A percentile compares a stretch with the other conserved stretches of the same genome.
Evolutionary conservation across 2,329 filamentous ascomycete genomes (phyloP).

Genomic region (Fusarium sacchari): DNA sequence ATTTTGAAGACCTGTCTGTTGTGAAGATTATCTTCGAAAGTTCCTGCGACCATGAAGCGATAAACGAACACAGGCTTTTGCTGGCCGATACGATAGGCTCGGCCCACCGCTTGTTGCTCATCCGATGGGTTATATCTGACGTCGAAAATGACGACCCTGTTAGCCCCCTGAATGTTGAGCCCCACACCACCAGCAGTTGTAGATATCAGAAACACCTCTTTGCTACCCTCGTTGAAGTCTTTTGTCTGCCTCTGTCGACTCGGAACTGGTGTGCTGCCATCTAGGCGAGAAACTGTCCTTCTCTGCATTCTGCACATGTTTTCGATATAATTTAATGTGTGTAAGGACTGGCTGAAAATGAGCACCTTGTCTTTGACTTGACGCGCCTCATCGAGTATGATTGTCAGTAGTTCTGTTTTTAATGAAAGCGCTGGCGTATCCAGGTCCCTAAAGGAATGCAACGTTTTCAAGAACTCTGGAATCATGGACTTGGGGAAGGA

Average conservation of each 20-base stretch:
- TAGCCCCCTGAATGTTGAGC: conserved; percentile 85
- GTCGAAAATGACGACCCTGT: conserved; percentile 87
- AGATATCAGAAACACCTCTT: conserved; percentile 80
- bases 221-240: conserved; percentile 69
- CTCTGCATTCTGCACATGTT: conserved; percentile 60
- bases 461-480: conserved; percentile 48
- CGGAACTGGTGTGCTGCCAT: conserved; percentile 69
- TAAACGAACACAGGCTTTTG: conserved; percentile 85
- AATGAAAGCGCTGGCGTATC: conserved; percentile 67
- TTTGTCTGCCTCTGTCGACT: conserved; percentile 72
- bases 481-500: conserved; percentile 44
- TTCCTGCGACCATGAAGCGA: conserved; percentile 80
- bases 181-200: conserved; percentile 85
- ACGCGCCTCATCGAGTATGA: conserved; percentile 75
- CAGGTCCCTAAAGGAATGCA: conserved; percentile 51
- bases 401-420: conserved; percentile 73
- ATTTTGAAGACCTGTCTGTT: conserved; percentile 84
- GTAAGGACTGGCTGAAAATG: conserved; percentile 80
- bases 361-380: conserved; percentile 76
- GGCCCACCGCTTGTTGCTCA: conserved; percentile 88
- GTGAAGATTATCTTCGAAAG: conserved; percentile 79
- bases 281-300: conserved; percentile 67
- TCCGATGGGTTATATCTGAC: conserved; percentile 81
- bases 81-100: conserved; percentile 88
- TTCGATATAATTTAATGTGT: conserved; percentile 76